Conservation (phyloP, 257 asterid species). For the Solanum tarapatanum region DNA sequence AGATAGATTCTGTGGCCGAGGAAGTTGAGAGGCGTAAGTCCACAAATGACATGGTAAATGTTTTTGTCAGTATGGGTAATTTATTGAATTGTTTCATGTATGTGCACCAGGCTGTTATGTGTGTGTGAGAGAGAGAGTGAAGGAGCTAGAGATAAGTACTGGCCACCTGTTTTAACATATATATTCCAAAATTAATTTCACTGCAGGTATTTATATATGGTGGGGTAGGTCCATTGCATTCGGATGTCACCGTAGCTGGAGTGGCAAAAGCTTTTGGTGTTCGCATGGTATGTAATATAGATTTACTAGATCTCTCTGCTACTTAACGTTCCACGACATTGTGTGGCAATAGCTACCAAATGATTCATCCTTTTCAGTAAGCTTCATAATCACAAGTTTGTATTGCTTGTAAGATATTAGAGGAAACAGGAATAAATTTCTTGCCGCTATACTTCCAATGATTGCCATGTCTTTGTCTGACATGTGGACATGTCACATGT, state of each 20-base stretch:
- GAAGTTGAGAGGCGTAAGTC: conserved; percentile 75
- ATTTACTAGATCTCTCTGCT: not conserved
- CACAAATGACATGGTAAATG: conserved; percentile 52
- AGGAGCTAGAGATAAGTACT: not conserved
- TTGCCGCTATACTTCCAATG: not conserved
- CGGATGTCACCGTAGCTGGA: conserved; percentile 86
- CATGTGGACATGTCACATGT: not conserved
- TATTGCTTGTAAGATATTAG: not conserved
- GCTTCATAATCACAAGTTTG: not conserved
- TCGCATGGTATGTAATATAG: conserved; percentile 39
- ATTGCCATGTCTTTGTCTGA: not conserved
- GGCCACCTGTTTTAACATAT: not conserved
- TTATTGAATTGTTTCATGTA: not conserved
- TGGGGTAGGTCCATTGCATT: conserved; percentile 82
- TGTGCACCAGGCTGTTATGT: not conserved
- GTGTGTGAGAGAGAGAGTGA: not conserved
- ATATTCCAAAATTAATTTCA: not conserved
- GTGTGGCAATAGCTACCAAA: not conserved
- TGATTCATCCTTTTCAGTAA: not conserved
- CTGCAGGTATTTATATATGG: conserved; percentile 80
- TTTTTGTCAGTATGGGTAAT: not conserved
- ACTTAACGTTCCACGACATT: not conserved
- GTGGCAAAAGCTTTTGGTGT: conserved; percentile 96
- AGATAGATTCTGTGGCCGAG: conserved; percentile 90
- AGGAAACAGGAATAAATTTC: not conserved